Conservation (phyloP, 163 green algal genomes). For the Volvox carteri region DNA sequence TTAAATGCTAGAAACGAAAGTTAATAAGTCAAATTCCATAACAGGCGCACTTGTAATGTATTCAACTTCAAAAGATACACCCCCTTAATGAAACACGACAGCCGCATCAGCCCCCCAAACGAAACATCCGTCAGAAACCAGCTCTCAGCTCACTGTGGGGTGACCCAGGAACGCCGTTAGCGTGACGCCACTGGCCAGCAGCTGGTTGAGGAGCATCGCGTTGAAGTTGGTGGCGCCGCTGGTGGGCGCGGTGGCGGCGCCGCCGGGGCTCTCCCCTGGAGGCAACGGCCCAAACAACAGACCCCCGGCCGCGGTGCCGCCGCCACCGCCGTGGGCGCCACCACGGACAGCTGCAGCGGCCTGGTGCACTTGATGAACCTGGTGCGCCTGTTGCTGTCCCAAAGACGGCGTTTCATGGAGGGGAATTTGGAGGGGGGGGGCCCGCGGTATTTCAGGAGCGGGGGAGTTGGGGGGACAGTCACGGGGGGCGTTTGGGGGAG, state of each 20-base stretch:
- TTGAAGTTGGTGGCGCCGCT: conserved; percentile 54
- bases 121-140: no score
- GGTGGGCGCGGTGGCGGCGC: conserved; percentile 9
- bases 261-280: neutral
- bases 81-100: no score
- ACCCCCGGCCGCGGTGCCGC: neutral
- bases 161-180: conserved; percentile 47
- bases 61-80: no score
- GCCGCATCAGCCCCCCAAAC: no score
- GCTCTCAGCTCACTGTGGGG: conserved; percentile 19
- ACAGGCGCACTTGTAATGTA: no score
- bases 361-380: neutral
- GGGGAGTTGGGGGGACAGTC: no score
- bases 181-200: conserved; percentile 42
- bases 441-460: no score
- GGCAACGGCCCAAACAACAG: neutral
- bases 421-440: no score
- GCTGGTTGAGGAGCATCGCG: conserved; percentile 53
- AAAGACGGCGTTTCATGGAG: no score
- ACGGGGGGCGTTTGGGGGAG: no score
- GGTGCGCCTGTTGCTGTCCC: conserved; percentile 12
- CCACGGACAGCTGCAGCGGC: neutral
- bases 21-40: no score
- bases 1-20: no score
- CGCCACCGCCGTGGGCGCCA: neutral